Evolutionary conservation across 768 basidiomycete genomes (phyloP).

Genomic region (Phlebiopsis gigantea): DNA sequence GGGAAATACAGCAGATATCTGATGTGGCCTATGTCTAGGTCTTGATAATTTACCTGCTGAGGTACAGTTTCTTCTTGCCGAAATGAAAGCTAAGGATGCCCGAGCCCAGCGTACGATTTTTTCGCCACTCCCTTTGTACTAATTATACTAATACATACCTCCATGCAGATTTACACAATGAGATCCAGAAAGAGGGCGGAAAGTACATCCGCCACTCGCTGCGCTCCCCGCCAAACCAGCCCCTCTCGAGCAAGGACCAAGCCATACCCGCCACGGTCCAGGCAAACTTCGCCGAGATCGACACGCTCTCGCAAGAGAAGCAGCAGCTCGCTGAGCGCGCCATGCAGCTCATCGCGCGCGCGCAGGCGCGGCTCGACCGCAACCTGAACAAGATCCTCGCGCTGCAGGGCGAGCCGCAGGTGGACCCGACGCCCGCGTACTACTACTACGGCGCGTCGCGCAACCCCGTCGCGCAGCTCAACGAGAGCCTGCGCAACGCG

Average conservation of each 20-base stretch:
- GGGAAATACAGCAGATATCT: background rate
- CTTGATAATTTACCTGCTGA: constrained; percentile 47
- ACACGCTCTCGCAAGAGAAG: constrained; percentile 38
- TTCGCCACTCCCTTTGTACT: background rate
- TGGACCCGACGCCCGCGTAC: constrained; percentile 20
- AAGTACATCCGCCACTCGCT: constrained; percentile 40
- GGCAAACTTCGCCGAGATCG: constrained; percentile 25
- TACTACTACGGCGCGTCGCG: constrained; percentile 24
- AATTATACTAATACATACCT: background rate
- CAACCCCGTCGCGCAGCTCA: constrained; percentile 36
- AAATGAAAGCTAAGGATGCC: constrained; percentile 40
- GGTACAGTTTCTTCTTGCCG: constrained; percentile 42
- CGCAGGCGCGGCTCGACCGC: constrained; percentile 41
- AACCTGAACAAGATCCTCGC: constrained; percentile 40
- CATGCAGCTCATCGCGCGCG: constrained; percentile 38
- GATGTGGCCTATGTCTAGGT: constrained; percentile 23
- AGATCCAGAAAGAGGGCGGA: constrained; percentile 38
- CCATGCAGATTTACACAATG: constrained; percentile 27
- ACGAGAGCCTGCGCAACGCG: constrained; percentile 33
- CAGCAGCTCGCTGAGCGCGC: constrained; percentile 37
- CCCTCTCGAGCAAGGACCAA: constrained; percentile 28
- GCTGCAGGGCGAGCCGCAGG: constrained; percentile 37
- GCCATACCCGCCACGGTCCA: constrained; percentile 32
- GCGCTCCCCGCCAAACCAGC: constrained; percentile 22
- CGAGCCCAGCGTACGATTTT: constrained; percentile 33